Evolutionary conservation across 2,329 filamentous ascomycete genomes (phyloP).

Genomic region (Nannizzia gypsea): DNA sequence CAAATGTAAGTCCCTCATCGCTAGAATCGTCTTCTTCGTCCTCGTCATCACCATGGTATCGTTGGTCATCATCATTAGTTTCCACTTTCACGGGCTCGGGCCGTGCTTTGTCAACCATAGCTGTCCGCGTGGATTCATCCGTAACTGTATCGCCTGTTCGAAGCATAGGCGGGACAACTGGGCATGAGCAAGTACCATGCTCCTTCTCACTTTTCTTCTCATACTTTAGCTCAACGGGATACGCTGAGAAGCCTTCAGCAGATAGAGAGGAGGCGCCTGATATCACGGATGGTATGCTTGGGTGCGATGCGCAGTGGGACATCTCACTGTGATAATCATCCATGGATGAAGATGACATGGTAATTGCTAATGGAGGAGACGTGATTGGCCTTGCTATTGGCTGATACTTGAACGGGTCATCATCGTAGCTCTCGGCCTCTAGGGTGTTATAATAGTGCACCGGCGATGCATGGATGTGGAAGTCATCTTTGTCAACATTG

Average conservation of each 20-base stretch:
- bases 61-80: slow-evolving; percentile 25
- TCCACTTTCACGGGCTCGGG: background rate
- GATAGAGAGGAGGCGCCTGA: slow-evolving; percentile 38
- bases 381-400: slow-evolving; percentile 10
- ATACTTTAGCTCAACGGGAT: slow-evolving; percentile 15
- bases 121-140: slow-evolving; percentile 13
- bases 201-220: slow-evolving; percentile 20
- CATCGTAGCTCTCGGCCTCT: background rate
- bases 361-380: slow-evolving; percentile 34
- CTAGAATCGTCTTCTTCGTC: slow-evolving; percentile 30
- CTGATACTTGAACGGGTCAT: background rate
- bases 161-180: slow-evolving; percentile 28
- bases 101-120: background rate
- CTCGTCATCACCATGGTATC: slow-evolving; percentile 33
- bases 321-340: slow-evolving; percentile 37
- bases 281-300: slow-evolving; percentile 36
- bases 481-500: slow-evolving; percentile 11
- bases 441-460: background rate
- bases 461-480: background rate
- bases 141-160: slow-evolving; percentile 34
- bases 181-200: background rate
- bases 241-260: slow-evolving; percentile 24
- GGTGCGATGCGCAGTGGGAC: slow-evolving; percentile 37
- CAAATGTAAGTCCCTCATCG: slow-evolving; percentile 33
- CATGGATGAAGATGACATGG: slow-evolving; percentile 37